phyloP scores from a whole-genome alignment of 2,329 filamentous ascomycete species.

The Sclerotinia trifoliorum region DNA sequence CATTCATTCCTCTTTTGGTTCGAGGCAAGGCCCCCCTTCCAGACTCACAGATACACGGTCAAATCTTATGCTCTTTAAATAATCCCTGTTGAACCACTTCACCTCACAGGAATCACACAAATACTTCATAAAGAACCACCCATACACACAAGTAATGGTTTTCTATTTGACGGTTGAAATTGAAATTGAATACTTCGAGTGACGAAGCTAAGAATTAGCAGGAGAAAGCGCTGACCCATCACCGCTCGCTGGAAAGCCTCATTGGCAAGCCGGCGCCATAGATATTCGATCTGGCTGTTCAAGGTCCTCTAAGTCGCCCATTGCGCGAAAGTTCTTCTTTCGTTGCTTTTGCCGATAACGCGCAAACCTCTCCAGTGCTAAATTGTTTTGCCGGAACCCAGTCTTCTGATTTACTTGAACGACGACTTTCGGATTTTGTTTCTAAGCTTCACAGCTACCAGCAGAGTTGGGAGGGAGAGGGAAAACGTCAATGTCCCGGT shows the following conservation, averaged over 20 bases:
- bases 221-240: slow-evolving; percentile 29
- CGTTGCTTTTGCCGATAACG: slow-evolving; percentile 38
- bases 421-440: slow-evolving; percentile 38
- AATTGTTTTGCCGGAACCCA: slow-evolving; percentile 34
- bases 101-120: slow-evolving; percentile 33
- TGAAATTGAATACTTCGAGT: slow-evolving; percentile 25
- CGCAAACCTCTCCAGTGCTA: slow-evolving; percentile 36
- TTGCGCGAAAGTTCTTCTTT: slow-evolving; percentile 40
- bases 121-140: slow-evolving; percentile 28
- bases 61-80: slow-evolving; percentile 25
- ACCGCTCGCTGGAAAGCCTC: slow-evolving; percentile 34
- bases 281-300: slow-evolving; percentile 45
- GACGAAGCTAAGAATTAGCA: slow-evolving; percentile 33
- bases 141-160: slow-evolving; percentile 32
- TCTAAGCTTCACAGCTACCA: slow-evolving; percentile 40
- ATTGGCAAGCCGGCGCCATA: slow-evolving; percentile 34
- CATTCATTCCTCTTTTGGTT: slow-evolving; percentile 21
- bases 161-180: slow-evolving; percentile 28
- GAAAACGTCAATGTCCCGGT: slow-evolving; percentile 57
- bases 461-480: slow-evolving; percentile 41
- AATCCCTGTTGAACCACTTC: slow-evolving; percentile 36
- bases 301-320: slow-evolving; percentile 40
- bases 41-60: slow-evolving; percentile 24
- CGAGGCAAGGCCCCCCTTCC: slow-evolving; percentile 26
- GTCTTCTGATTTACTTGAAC: slow-evolving; percentile 37